Evolutionary conservation across 805 yeast genomes (phyloP), one percentile per base, ranked within the genome.

Genomic region (Ogataea saltuana): DNA sequence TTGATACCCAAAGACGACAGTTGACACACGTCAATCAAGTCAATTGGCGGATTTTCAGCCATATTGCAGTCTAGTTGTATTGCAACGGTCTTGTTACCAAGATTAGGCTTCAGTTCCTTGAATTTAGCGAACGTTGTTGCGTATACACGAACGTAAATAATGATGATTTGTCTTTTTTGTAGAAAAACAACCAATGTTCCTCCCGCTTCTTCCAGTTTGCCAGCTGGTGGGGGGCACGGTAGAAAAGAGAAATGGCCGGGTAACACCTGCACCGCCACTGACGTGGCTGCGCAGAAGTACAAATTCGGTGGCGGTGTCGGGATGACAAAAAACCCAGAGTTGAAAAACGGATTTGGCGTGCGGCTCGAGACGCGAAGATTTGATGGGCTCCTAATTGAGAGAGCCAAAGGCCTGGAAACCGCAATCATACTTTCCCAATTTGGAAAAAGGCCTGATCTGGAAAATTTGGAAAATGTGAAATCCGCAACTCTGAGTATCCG

Each of bases 11-110:
- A 71, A 49, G 83, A 71, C 48, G 95, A 79, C 69, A 93, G 81
- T 74, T 86, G 95, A 59, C 89, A 80, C 71, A 89, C 83, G 74
- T 91, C 98, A 59, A 95, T 90, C 71, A 91, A 89, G 71, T 91
- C 96, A 70, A 91, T 91, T 54, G 99, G 99, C 56, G 95, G 84
- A 37, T 56, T 59, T 64, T 88, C 96, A 19, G 64, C 56, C 67
- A 63, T 63, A 11, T 37, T 33, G 39, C 28, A 22, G 28, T 22
- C 21, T 6, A 22, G 21, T 19, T n/a, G 25, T 28, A 33, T 13
- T 22, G 19, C 10, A 22, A 22, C 25, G 22, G 28, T 8, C 15
- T 21, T 33, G 4, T 33, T 22, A 4, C 28, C 17, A n/a, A 21
- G 16, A 33, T 19, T 15, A 8, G 36, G 28, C 36, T 22, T 18